These are phyloP conservation scores for Cunninghamia lanceolata DNA, from an alignment of 75 land plant species.

Conservation along the genomic window DNA sequence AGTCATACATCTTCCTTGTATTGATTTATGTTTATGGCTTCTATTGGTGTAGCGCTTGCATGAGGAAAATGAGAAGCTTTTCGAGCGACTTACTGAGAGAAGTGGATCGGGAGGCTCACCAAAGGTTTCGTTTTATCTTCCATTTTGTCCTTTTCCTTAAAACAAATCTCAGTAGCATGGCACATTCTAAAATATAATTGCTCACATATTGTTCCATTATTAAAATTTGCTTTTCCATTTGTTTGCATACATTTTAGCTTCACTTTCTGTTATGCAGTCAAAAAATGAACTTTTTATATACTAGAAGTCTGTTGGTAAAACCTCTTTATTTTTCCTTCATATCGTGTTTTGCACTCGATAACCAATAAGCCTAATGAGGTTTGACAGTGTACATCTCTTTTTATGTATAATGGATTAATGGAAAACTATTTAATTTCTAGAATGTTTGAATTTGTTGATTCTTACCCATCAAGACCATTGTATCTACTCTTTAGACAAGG, in stretches of 20 bases:
- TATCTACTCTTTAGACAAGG: not conserved
- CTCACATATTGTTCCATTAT: not conserved
- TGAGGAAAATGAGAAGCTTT: slow-evolving; percentile 96
- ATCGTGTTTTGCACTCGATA: not conserved
- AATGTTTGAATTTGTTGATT: not conserved
- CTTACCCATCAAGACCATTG: not conserved
- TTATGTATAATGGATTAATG: not conserved
- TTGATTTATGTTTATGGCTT: not conserved
- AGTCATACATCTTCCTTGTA: not conserved
- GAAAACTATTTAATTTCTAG: not conserved
- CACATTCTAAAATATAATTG: not conserved
- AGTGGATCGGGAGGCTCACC: slow-evolving; percentile 40
- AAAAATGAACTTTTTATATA: not conserved
- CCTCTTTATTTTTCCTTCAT: not conserved
- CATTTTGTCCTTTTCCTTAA: not conserved
- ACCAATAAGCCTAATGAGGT: not conserved
- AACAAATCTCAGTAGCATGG: not conserved
- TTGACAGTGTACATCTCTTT: not conserved
- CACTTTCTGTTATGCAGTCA: not conserved
- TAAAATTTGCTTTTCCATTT: not conserved
- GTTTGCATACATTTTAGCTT: slow-evolving; percentile 9
- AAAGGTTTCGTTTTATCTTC: slow-evolving; percentile 37
- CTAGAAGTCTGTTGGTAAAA: not conserved
- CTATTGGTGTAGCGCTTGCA: slow-evolving; percentile 72
- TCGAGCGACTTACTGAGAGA: slow-evolving; percentile 85